Base-by-base conservation (phyloP, 139 green algal genomes). In the Chlorella sp. region DNA sequence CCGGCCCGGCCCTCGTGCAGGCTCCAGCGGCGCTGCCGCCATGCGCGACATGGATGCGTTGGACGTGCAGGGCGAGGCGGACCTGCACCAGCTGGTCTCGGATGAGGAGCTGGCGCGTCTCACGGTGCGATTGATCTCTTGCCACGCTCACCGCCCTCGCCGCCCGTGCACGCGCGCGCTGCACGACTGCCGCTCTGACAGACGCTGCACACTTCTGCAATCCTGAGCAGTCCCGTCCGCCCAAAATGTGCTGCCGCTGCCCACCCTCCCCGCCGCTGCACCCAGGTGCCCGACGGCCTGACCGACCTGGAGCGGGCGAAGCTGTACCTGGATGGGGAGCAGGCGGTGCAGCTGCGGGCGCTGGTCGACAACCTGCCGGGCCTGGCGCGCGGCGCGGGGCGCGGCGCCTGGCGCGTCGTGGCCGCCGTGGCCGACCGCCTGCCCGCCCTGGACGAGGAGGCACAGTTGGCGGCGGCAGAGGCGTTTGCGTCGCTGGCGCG, bases 361-460 rank as follows among this genome's bases (percentile, higher is more conserved):
- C 53, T 75, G 69, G 25, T 75, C 7, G 31, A 38, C 9, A 75
- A 75, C 51, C 51, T 75, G 69, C 69, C 51, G n/a, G 69, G 69
- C 29, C 51, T 75, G 41, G 46, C 66, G 36, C 69, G 69, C 8
- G 69, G 53, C n/a, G 69, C 69, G 40, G 69, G 69, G 40, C 38
- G 40, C 27, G 42, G 53, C 53, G 53, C 40, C 2, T 75, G 46
- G 23, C 53, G 40, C 51, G n/a, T 3, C 53, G 40, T 75, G 15
- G 69, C 53, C 17, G 69, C 65, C 1, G 9, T 45, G 5, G 29
- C 53, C 5, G n/a, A n/a, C n/a, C n/a, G n/a, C n/a, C n/a, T n/a
- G n/a, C 51, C 15, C 46, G 15, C 33, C 53, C 69, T 75, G 53
- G 69, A 67, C 31, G 17, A n/a, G 14, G 69, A 75, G 29, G 69